A percentile compares a stretch with the other conserved stretches of the same genome.
Conservation (phyloP, 192 early-diverging fungal species). For the Thoreauomyces humboldtii region DNA sequence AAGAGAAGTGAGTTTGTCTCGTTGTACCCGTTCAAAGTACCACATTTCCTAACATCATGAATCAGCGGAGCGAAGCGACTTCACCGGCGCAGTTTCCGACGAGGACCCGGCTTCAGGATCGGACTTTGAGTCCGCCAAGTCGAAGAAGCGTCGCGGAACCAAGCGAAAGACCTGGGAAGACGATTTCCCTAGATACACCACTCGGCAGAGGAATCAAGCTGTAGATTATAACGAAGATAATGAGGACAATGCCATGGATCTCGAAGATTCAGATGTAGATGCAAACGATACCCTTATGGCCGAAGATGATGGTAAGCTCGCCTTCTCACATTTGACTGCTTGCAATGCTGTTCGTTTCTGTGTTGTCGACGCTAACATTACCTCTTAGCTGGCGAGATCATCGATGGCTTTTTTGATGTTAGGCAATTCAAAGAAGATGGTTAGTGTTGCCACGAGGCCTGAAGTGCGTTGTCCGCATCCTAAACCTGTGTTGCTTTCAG, state of each 20-base stretch:
- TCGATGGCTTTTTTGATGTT: conserved; percentile 17
- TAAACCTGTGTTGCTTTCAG: not conserved
- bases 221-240: conserved; percentile 12
- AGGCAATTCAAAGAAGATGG: no score
- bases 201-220: conserved; percentile 14
- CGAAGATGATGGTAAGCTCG: no score
- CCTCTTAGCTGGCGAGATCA: not conserved
- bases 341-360: no score
- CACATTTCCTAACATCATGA: not conserved
- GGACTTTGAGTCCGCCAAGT: conserved; percentile 8
- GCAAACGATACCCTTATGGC: no score
- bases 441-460: not conserved
- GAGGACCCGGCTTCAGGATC: conserved; percentile 2
- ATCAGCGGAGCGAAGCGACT: no score
- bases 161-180: conserved; percentile 12
- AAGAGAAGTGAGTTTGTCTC: no score
- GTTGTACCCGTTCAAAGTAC: not conserved
- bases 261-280: no score
- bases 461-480: not conserved
- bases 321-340: no score
- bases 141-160: not conserved
- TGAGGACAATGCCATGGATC: conserved; percentile 3
- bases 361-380: no score
- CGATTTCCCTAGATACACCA: conserved; percentile 23
- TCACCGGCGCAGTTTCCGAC: not conserved